A percentile compares a stretch with the other conserved stretches of the same genome.
Conservation (phyloP, 2,329 filamentous ascomycete species). For the Davidsoniella australis region DNA sequence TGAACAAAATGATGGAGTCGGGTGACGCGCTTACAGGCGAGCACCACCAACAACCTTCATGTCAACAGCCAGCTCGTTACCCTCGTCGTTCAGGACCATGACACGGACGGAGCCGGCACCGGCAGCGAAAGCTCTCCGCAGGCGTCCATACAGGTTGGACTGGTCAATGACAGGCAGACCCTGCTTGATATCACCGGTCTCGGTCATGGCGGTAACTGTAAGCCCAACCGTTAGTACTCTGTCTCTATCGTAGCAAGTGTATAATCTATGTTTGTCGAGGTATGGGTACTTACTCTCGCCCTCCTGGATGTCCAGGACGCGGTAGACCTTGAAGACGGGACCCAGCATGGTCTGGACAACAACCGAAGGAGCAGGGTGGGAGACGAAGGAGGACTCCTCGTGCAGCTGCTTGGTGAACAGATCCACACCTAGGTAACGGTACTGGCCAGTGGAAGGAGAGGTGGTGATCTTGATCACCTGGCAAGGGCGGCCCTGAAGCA, state of each 20-base stretch:
- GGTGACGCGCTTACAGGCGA: constrained; percentile 36
- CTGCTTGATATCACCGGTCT: constrained; percentile 97
- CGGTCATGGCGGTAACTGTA: constrained; percentile 84
- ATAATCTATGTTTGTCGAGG: not conserved
- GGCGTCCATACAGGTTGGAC: constrained; percentile 69
- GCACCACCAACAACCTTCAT: constrained; percentile 93
- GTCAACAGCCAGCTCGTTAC: constrained; percentile 90
- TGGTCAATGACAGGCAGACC: constrained; percentile 85
- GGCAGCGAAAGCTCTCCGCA: constrained; percentile 69
- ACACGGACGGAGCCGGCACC: constrained; percentile 89
- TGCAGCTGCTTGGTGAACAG: constrained; percentile 99
- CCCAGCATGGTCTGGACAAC: constrained; percentile 99
- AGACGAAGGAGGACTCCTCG: constrained; percentile 95
- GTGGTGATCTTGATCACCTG: constrained; percentile 99
- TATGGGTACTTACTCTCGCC: constrained; percentile 28
- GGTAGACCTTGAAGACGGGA: constrained; percentile 99
- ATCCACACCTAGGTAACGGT: constrained; percentile 98
- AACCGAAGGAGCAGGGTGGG: constrained; percentile 89
- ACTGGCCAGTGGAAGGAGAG: constrained; percentile 93
- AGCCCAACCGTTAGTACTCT: constrained; percentile 11
- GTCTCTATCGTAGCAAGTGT: constrained; percentile 10
- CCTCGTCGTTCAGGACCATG: constrained; percentile 85
- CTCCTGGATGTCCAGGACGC: constrained; percentile 89
- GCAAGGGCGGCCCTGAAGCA: constrained; percentile 97
- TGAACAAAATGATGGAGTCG: not conserved